These are phyloP conservation scores for Neurospora sp. DNA, from an alignment of 495 filamentous ascomycete species.

Conservation along the genomic window DNA sequence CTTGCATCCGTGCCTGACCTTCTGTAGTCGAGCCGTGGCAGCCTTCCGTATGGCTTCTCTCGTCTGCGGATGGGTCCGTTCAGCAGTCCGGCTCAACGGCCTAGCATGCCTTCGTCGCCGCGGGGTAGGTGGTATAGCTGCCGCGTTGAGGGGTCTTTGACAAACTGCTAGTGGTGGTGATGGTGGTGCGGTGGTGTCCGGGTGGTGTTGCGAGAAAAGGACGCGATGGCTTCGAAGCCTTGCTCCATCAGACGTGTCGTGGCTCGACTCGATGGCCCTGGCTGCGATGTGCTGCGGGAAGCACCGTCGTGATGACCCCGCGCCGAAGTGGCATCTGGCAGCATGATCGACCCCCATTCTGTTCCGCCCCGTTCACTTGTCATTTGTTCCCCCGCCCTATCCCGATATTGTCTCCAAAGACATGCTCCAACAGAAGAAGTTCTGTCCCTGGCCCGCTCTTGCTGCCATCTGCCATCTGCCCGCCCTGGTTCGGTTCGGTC, in stretches of 20 bases:
- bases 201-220: background rate
- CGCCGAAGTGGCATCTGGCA: background rate
- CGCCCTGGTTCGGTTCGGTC: background rate
- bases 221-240: background rate
- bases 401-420: background rate
- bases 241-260: background rate
- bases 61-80: background rate
- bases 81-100: background rate
- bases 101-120: background rate
- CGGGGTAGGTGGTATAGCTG: background rate
- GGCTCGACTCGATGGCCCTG: background rate
- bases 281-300: background rate
- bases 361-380: background rate
- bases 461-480: conserved; percentile 1
- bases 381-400: background rate
- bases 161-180: background rate
- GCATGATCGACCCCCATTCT: background rate
- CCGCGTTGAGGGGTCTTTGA: background rate
- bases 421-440: background rate
- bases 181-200: background rate
- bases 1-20: background rate
- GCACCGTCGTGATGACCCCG: background rate
- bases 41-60: background rate
- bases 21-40: background rate
- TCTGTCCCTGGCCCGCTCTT: background rate